Conservation (phyloP, 768 basidiomycete genomes). For the Xerocomellus amylosporus region DNA sequence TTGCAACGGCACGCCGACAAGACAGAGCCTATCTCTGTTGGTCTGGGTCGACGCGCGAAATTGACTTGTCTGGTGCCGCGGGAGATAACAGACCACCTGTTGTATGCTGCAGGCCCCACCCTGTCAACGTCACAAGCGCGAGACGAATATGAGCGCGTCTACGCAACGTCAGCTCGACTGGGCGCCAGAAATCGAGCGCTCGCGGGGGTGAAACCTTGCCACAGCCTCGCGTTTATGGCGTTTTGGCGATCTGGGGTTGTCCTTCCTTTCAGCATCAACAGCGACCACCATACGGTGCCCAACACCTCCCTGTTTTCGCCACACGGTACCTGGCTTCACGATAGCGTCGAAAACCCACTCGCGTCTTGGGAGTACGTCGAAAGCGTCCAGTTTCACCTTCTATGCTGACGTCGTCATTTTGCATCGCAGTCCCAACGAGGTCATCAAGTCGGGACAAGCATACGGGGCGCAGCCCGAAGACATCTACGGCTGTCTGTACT, state of each 20-base stretch:
- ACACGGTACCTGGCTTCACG: slow-evolving; percentile 41
- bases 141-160: slow-evolving; percentile 29
- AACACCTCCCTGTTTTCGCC: slow-evolving; percentile 46
- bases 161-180: slow-evolving; percentile 34
- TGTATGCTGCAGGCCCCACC: slow-evolving; percentile 24
- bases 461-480: slow-evolving; percentile 40
- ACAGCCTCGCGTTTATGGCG: slow-evolving; percentile 40
- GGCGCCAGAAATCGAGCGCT: slow-evolving; percentile 43
- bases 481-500: slow-evolving; percentile 48
- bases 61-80: slow-evolving; percentile 22
- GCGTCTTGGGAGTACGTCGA: slow-evolving; percentile 46
- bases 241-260: slow-evolving; percentile 42
- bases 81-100: slow-evolving; percentile 29
- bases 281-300: slow-evolving; percentile 36
- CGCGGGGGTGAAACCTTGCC: slow-evolving; percentile 38
- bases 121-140: slow-evolving; percentile 22
- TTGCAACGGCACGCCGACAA: slow-evolving; percentile 12
- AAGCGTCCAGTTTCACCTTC: background rate
- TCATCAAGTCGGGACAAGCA: slow-evolving; percentile 36
- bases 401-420: background rate
- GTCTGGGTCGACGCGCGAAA: slow-evolving; percentile 14
- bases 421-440: slow-evolving; percentile 35
- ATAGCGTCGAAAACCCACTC: slow-evolving; percentile 39
- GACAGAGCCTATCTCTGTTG: slow-evolving; percentile 12
- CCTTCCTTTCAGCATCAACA: slow-evolving; percentile 41